Base-by-base conservation (phyloP, 768 basidiomycete species). In the Hericium alpestre region DNA sequence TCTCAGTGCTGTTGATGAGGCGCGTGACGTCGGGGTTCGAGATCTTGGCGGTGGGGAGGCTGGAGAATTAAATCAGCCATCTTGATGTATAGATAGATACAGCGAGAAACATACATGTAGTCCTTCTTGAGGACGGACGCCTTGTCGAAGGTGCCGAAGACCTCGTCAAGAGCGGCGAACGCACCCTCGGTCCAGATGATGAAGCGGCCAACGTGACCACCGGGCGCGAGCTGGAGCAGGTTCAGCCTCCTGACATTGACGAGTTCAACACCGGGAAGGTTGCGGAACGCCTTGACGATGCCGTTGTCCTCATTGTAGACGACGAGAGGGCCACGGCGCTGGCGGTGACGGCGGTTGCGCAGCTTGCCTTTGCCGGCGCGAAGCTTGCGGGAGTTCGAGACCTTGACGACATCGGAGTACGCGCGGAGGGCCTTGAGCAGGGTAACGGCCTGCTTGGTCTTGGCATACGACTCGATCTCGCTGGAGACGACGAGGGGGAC, bases 131-230 rank as follows among this genome's bases (percentile, higher is more conserved):
- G 77, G 60, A 76, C 67, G 13, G 93, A 81, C n/a, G 77, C 79
- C 77, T 86, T 93, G 67, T 96, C 92, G 67, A 87, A 90, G 64
- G 94, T 97, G 56, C 95, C 96, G 72, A 88, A 99, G 62, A 98
- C 84, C 64, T 92, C 87, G 71, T 98, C 96, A 56, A 99, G 89
- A 62, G 90, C 83, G 54, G 75, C 79, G 71, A 98, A 96, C 25
- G 96, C 96, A 66, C 80, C 80, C 76, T 95, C 89, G 60, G 96
- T 98, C 96, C 96, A 99, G 80, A 99, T 95, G 71, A 97, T 79
- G 78, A 99, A 99, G 61, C 96, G 92, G 60, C 96, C 96, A 59
- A 99, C 85, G 71, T 99, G 96, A 63, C 96, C 96, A 84, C 96
- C 96, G 51, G 96, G 96, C 15, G 96, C 96, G 71, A 99, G 91